Base-by-base conservation (phyloP, 2,329 filamentous ascomycete species). In the Hypoxylon sp. region DNA sequence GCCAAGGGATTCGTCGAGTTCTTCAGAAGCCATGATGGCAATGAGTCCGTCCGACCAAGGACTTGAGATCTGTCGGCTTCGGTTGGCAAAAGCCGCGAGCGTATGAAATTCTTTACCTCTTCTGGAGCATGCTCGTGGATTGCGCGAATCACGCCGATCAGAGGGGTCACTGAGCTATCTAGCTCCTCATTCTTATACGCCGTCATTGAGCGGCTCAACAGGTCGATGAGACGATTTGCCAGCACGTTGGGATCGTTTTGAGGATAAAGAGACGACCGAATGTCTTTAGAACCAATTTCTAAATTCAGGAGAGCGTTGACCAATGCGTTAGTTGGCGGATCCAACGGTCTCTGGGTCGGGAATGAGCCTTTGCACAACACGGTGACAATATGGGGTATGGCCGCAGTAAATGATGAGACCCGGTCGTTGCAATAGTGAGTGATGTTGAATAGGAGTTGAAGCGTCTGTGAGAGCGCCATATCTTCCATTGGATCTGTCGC, bases 371-470 rank as follows among this genome's bases (percentile, higher is more conserved):
- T 88, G 70, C 86, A 86, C 31, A 98, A 83, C 17, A 98, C 86
- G 49, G 88, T 87, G 63, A 95, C 83, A 30, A 98, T 88, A 66
- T 89, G 85, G 10, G 90, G 86, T 46, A 97, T 86, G 2, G 91
- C 89, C 22, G 87, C 82, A 1, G 89, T 89, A 76, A 98, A 97
- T 0, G 84, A 81, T 0, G 83, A 78, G 3, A 82, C 81, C 27
- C 91, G 85, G 46, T 90, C 85, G 3, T 90, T 88, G 72, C 91
- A 91, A 75, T 90, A 90, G 74, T 95, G 90, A 1, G 92, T 92
- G 59, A 97, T 85, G 79, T 98, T 98, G 85, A 97, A 98, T 57
- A 97, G 82, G 44, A 98, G 85, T 77, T 97, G 98, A 55, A 96
- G 83, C 0, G 92, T 95, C 79, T 98, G 95, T 7, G 85, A 86